A percentile compares a stretch with the other conserved stretches of the same genome.
Evolutionary conservation across 768 basidiomycete species (phyloP).

Genomic region (Hirschioporus abietinus): DNA sequence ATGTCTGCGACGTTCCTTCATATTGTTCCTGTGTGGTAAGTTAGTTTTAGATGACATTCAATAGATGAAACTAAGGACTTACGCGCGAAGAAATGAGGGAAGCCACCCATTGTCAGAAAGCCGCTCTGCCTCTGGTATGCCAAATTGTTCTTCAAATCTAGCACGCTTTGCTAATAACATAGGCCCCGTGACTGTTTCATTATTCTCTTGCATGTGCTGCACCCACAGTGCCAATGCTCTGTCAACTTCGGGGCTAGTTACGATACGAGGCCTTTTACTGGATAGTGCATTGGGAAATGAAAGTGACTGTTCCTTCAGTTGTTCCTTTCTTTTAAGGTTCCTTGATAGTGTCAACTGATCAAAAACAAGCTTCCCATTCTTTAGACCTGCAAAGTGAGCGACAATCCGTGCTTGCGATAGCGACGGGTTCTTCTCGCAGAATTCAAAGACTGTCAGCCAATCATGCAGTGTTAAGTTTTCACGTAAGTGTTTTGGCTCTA

Average conservation of each 20-base stretch:
- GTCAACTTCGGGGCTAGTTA: slow-evolving; percentile 32
- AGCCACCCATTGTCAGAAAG: slow-evolving; percentile 22
- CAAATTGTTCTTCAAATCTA: slow-evolving; percentile 22
- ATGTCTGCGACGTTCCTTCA: slow-evolving; percentile 14
- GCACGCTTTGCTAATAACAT: slow-evolving; percentile 24
- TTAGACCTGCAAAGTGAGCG: slow-evolving; percentile 8
- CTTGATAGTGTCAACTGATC: slow-evolving; percentile 22
- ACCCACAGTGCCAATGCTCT: slow-evolving; percentile 27
- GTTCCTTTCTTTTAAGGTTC: no score
- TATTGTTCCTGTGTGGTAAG: neutral
- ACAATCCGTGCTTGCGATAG: slow-evolving; percentile 6
- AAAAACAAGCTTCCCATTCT: slow-evolving; percentile 20
- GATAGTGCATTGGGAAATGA: no score
- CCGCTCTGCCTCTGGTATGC: slow-evolving; percentile 24
- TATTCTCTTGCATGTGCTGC: slow-evolving; percentile 23
- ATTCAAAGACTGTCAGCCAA: slow-evolving; percentile 11
- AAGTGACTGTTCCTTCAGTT: no score
- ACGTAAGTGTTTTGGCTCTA: no score
- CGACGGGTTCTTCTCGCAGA: slow-evolving; percentile 5
- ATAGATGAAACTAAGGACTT: slow-evolving; percentile 12
- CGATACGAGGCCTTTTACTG: slow-evolving; percentile 24
- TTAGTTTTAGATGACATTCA: neutral
- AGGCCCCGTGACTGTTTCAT: slow-evolving; percentile 19
- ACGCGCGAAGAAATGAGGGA: slow-evolving; percentile 17
- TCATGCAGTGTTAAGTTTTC: slow-evolving; percentile 7